Base-by-base conservation (phyloP, 495 filamentous ascomycete species). In the Chlorociboria aeruginascens region DNA sequence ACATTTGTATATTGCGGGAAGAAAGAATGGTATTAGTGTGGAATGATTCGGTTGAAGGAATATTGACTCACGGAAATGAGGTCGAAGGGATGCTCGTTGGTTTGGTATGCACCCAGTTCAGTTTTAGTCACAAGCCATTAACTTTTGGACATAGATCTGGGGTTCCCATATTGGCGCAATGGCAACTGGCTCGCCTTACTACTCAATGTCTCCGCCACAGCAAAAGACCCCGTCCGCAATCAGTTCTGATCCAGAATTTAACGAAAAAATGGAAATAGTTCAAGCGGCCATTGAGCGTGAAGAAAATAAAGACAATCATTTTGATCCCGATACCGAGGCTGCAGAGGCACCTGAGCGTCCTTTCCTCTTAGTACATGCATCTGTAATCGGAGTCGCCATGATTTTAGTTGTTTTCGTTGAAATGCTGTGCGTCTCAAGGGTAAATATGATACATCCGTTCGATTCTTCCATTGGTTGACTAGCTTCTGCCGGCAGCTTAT, bases 11-110 rank as follows among this genome's bases (percentile, higher is more conserved):
- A 7, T 45, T 63, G 17, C 45, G 62, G 45, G 52, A 63, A 46
- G 65, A 68, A 48, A 45, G 53, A n/a, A 46, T 66, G 30, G 54
- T 69, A 8, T 51, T 69, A 11, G 54, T 67, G 32, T 67, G 66
- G 66, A 55, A 59, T n/a, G 61, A 66, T 25, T 59, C 61, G 14
- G 52, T 66, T 1, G 59, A 64, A 45, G 55, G 51, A 13, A 64
- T 67, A 30, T 50, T 69, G 17, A 50, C 52, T 7, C 62, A 65
- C 39, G 66, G 61, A 6, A 49, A 55, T 9, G 59, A 63, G 46
- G 48, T 69, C 10, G 66, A 69, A 52, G 54, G 52, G 28, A 58
- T 57, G 31, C 56, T 53, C 7, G 36, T 48, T 13, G 44, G 13
- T n/a, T 7, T 45, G 11, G 44, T 45, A 47, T 43, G 33, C 25